A percentile compares a stretch with the other conserved stretches of the same genome.
These are phyloP conservation scores for Apophysomyces elegans DNA, from an alignment of 371 early-diverging fungal species.

Conservation along the genomic window DNA sequence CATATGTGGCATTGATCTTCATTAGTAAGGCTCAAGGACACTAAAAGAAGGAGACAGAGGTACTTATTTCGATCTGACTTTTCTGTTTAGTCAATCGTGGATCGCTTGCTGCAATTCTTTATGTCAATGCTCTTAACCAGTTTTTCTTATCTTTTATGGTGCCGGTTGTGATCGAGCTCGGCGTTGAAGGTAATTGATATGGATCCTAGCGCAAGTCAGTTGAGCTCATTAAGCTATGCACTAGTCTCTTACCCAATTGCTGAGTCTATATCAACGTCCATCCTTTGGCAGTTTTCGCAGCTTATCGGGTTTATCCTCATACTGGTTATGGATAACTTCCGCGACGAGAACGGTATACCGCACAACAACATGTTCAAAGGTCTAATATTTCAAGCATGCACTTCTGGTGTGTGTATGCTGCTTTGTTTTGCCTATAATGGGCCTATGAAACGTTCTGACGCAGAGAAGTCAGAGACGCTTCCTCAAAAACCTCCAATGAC, in stretches of 20 bases:
- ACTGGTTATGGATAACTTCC: constrained; percentile 39
- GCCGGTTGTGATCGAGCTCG: constrained; percentile 45
- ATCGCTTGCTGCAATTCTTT: constrained; percentile 42
- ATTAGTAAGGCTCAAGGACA: constrained; percentile 33
- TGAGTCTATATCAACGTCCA: constrained; percentile 43
- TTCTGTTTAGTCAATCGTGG: constrained; percentile 36
- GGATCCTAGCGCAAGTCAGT: no score
- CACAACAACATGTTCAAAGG: constrained; percentile 40
- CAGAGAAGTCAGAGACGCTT: constrained; percentile 14
- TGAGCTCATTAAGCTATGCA: not conserved
- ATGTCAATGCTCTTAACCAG: constrained; percentile 37
- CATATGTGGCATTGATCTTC: constrained; percentile 57
- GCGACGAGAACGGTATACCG: constrained; percentile 40
- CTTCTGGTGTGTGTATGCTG: constrained; percentile 32
- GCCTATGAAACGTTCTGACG: constrained; percentile 31
- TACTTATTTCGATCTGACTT: no score
- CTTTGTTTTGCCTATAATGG: constrained; percentile 42
- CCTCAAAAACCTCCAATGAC: not conserved
- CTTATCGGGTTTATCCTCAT: constrained; percentile 38
- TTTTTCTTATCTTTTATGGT: constrained; percentile 48
- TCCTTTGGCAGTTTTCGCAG: constrained; percentile 45
- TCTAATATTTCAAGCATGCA: constrained; percentile 43
- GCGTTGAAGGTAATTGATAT: constrained; percentile 39
- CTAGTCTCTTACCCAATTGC: constrained; percentile 40
- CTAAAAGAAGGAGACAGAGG: not conserved